Conservation (phyloP, 345 rosid genomes). For the Rhodomyrtus tomentosa region DNA sequence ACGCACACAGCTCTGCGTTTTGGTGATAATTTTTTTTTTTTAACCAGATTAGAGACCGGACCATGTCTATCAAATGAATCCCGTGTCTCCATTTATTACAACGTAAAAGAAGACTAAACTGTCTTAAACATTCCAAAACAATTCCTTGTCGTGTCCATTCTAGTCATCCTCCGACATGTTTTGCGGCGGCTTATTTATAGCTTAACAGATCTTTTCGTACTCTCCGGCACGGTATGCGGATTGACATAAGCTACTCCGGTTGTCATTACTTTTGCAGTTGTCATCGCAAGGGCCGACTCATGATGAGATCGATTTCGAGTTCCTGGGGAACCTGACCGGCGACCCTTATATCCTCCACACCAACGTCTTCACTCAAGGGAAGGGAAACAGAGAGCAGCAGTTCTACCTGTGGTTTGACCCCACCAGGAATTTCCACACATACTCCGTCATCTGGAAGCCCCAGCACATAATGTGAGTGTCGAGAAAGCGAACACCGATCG, state of each 20-base stretch:
- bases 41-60: not conserved
- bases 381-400: slow-evolving; percentile 59
- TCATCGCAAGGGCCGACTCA: slow-evolving; percentile 51
- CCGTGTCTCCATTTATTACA: not conserved
- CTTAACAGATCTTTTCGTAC: not conserved
- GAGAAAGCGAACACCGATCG: not conserved
- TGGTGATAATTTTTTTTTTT: not conserved
- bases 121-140: not conserved
- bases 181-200: not conserved
- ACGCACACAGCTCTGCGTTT: not conserved
- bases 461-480: slow-evolving; percentile 28
- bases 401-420: slow-evolving; percentile 61
- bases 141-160: not conserved
- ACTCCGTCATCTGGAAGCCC: slow-evolving; percentile 47
- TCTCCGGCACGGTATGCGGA: not conserved
- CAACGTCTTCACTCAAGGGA: slow-evolving; percentile 41
- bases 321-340: slow-evolving; percentile 49
- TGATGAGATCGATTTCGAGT: slow-evolving; percentile 60
- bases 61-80: not conserved
- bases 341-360: slow-evolving; percentile 62
- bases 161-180: not conserved
- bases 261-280: slow-evolving; percentile 15
- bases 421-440: slow-evolving; percentile 42
- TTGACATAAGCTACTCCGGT: not conserved
- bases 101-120: not conserved